Evolutionary conservation across 2,329 filamentous ascomycete species (phyloP).

Genomic region (Trichoderma afroharzianum): DNA sequence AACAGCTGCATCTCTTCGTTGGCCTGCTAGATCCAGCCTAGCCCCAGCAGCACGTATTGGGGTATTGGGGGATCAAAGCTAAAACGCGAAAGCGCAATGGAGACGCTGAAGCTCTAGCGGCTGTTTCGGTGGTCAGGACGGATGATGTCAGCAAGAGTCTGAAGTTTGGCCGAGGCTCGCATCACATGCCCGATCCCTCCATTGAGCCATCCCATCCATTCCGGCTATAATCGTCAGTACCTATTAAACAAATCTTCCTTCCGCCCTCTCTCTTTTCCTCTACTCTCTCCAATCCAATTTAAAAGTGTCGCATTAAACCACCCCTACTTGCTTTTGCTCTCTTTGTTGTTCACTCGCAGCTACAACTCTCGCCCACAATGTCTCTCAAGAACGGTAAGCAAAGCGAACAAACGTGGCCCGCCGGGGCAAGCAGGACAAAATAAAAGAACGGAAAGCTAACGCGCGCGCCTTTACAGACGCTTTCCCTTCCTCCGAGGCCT

Average conservation of each 20-base stretch:
- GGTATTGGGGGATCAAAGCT: neutral
- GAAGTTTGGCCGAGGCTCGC: conserved; percentile 28
- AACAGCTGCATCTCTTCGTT: neutral
- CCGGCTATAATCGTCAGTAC: conserved; percentile 9
- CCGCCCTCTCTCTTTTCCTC: neutral
- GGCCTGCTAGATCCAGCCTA: neutral
- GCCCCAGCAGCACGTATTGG: neutral
- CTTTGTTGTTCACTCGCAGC: neutral
- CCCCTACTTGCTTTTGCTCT: neutral
- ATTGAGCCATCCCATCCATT: conserved; percentile 4
- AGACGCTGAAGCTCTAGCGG: neutral
- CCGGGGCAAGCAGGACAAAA: too few species aligned
- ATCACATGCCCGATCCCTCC: conserved; percentile 28
- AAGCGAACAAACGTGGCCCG: neutral
- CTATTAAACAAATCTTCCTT: too few species aligned
- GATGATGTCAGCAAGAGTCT: conserved; percentile 20
- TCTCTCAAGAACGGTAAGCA: conserved; percentile 67
- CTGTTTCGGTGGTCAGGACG: neutral
- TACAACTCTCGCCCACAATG: conserved; percentile 47
- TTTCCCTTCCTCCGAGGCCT: conserved; percentile 87
- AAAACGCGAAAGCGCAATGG: neutral
- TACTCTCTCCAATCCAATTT: neutral
- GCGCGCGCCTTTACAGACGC: conserved; percentile 50
- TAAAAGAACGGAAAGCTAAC: neutral
- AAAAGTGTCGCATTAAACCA: neutral